Base-by-base conservation (phyloP, 2,329 filamentous ascomycete genomes). In the Claviceps digitariae region DNA sequence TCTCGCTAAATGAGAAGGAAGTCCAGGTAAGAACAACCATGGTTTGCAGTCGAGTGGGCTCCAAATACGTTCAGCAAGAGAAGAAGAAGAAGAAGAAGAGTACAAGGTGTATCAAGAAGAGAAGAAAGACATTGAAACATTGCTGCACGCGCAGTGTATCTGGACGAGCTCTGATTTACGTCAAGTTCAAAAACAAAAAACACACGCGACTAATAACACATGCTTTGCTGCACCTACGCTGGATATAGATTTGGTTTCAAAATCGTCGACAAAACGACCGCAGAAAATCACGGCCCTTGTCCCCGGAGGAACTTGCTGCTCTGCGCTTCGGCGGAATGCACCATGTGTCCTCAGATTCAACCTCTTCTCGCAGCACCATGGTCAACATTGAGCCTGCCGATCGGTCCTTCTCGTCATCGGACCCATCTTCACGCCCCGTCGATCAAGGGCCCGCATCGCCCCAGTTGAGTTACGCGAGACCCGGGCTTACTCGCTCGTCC, bases 191-290 rank as follows among this genome's bases (percentile, higher is more conserved):
- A 27, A 8, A 29, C 27, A 29, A 29, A 29, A 29, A 8, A 29
- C 4, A 46, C 17, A 20, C 41, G 29, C 17, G 31, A 25, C 50
- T 47, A 38, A 52, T 9, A 38, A 52, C 5, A 40, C 43, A 34
- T 17, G 40, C 41, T 27, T 31, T 31, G 41, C 13, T 21, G 4
- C 13, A 44, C 21, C 12, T 10, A 15, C 17, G n/a, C 31, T 29
- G 20, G 47, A n/a, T n/a, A n/a, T 55, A 96, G 91, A 95, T 96
- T 62, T 97, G 91, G 91, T 96, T 96, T 71, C 91, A 96, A 65
- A 96, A 96, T 64, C 82, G 90, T 64, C 81, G 91, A 59, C 91
- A 97, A 68, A 95, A 94, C 69, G 88, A 94, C 67, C 81, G 91
- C 61, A 82, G 91, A 60, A 94, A 91, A 72, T 89, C 88, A 53